Evolutionary conservation across 2,329 filamentous ascomycete genomes (phyloP).

Genomic region (Pseudopyrenochaeta lycopersici): DNA sequence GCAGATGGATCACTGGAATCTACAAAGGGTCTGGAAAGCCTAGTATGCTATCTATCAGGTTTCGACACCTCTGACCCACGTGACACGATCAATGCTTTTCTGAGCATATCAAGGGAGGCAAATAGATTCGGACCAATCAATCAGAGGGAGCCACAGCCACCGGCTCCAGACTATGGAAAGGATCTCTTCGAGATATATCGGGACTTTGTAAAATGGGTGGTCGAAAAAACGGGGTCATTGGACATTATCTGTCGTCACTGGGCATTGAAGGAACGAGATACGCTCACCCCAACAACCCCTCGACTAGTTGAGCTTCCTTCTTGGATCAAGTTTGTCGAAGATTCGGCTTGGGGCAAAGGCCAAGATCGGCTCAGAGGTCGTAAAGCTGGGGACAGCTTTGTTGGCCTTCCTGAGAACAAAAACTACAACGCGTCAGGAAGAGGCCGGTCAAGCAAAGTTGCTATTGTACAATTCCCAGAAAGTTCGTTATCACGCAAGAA

Average conservation of each 20-base stretch:
- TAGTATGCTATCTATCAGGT: not conserved
- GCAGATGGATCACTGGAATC: not conserved
- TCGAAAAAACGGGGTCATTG: slow-evolving; percentile 5
- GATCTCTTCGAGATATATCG: slow-evolving; percentile 16
- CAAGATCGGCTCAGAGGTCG: slow-evolving; percentile 5
- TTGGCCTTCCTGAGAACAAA: slow-evolving; percentile 11
- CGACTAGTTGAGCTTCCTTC: slow-evolving; percentile 10
- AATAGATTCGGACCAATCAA: not conserved
- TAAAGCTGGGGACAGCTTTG: slow-evolving; percentile 15
- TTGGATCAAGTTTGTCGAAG: slow-evolving; percentile 12
- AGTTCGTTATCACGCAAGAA: not conserved
- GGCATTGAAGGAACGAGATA: slow-evolving; percentile 6
- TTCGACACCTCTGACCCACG: not conserved
- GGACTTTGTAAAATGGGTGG: slow-evolving; percentile 13
- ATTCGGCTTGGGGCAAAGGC: slow-evolving; percentile 2
- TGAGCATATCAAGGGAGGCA: not conserved
- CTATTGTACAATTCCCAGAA: not conserved
- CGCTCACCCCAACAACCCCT: not conserved
- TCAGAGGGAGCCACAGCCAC: not conserved
- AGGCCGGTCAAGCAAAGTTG: not conserved
- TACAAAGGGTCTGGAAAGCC: not conserved
- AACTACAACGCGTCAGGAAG: slow-evolving; percentile 11
- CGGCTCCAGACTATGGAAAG: slow-evolving; percentile 12
- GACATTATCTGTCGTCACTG: slow-evolving; percentile 22
- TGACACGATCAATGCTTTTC: not conserved